A percentile compares a stretch with the other conserved stretches of the same genome.
phyloP scores from a whole-genome alignment of 202 grass and related monocot genomes.

The Dendrocalamus latiflorus region DNA sequence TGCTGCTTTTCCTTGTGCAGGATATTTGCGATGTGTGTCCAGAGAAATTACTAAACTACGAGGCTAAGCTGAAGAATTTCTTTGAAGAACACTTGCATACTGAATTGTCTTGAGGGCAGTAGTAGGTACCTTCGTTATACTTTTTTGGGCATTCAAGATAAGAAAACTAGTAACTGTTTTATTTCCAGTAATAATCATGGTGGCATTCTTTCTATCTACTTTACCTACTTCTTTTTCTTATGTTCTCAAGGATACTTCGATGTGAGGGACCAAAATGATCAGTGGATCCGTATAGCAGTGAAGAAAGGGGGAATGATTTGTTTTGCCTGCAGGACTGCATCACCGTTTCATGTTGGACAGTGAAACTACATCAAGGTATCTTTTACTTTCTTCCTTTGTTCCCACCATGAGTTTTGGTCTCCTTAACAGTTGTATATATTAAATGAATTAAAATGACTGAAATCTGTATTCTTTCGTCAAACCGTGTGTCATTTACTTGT shows the following conservation, averaged over 20 bases:
- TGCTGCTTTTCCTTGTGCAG: too few species aligned
- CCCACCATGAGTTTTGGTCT: background rate
- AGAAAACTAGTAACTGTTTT: background rate
- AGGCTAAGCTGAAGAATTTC: slow-evolving; percentile 77
- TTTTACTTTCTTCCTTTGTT: background rate
- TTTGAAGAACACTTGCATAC: slow-evolving; percentile 94
- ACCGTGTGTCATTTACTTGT: background rate
- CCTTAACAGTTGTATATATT: background rate
- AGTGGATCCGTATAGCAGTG: slow-evolving; percentile 81
- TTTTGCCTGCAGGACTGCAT: slow-evolving; percentile 94
- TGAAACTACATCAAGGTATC: slow-evolving; percentile 93
- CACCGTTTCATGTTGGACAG: slow-evolving; percentile 84
- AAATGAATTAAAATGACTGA: background rate
- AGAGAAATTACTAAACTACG: slow-evolving; percentile 85
- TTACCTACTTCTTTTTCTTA: background rate
- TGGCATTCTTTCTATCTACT: background rate
- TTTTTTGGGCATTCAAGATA: background rate
- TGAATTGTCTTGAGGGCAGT: slow-evolving; percentile 89
- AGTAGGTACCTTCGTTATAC: slow-evolving; percentile 45
- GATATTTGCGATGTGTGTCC: too few species aligned
- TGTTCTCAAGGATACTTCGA: slow-evolving; percentile 78
- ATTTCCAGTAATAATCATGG: background rate
- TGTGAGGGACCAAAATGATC: slow-evolving; percentile 66
- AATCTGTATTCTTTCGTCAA: background rate
- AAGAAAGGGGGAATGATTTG: slow-evolving; percentile 97